Base-by-base conservation (phyloP, 176 grass and related monocot genomes). In the Ensete glaucum region DNA sequence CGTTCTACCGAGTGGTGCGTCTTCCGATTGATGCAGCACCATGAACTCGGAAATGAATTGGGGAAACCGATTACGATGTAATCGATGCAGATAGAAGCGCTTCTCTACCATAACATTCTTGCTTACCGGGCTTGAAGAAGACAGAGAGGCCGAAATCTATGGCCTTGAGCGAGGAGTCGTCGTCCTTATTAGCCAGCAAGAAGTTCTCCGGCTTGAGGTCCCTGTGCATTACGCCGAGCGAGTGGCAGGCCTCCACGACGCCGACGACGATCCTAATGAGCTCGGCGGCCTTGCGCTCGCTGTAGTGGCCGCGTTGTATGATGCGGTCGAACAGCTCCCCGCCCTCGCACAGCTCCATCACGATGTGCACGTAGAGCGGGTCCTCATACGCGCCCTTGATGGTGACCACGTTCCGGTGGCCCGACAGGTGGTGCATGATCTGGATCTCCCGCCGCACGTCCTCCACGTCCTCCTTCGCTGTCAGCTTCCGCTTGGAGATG, bases 371-470 rank as follows among this genome's bases (percentile, higher is more conserved):
- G 69, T 84, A 89, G 7, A 80, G 73, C 29, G 77, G 14, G 79
- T 89, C 86, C 90, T 92, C 90, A 79, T 89, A 89, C 15, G 90
- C 90, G 52, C 90, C 90, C 76, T 84, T 88, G 82, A 92, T 92
- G 72, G 84, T 82, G 11, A 92, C 86, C 0, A 92, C 84, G 84
- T 85, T 92, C 62, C 2, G 19, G 84, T 88, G 86, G 0, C 79
- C 90, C 1, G 82, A 77, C 0, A 91, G 83, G 83, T 88, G 89
- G 85, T 91, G 89, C 89, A 91, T 88, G 81, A 91, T 88, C 81
- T 91, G 89, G 73, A 91, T 91, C 89, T 91, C 89, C 60, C 85
- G 85, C 0, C 85, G 85, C 1, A 91, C 89, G 80, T 91, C 89
- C 58, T 91, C 89, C 13, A 88, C 83, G 74, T 91, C 89, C 83